Evolutionary conservation across 768 basidiomycete genomes (phyloP), one percentile per base, ranked within the genome.

Genomic region (Serendipita indica): DNA sequence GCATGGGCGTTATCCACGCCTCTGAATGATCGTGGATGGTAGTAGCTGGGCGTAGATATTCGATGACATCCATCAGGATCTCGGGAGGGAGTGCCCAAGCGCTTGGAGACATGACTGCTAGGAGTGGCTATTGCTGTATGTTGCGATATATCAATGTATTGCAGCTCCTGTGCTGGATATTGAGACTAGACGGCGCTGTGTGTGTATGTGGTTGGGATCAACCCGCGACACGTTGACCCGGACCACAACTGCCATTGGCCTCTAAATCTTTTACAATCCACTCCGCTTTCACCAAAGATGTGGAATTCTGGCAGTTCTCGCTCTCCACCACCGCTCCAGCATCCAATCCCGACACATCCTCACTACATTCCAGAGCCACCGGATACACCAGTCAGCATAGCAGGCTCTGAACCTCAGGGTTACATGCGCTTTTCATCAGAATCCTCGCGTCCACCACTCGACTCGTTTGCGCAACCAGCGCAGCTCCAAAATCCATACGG

Each of bases 281-380:
- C 27, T 37, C 18, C 18, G 10, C 18, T 37, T 18, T 37, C 35
- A 37, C 18, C 41, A 54, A 54, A 33, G n/a, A 54, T 54, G 49
- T 54, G 49, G 49, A 54, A 54, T 28, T 25, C 25, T 12, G n/a
- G 32, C 10, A 54, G 22, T 28, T 74, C 73, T 0, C 72, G 72
- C 33, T 86, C 85, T 0, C 86, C 86, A 1, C 87, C 88, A 1
- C 88, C 87, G 0, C 76, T 92, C 1, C 84, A 87, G 52, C 89
- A 92, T 66, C 89, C 89, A 2, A 84, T 89, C 0, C 89, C 89
- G 0, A 91, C 89, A 0, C 88, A 91, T 62, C 89, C 87, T 0
- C 82, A 84, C 0, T 88, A 82, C 69, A 86, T 91, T 60, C 89
- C 84, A 25, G 87, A 86, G 58, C 87, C 84, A 0, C 88, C 84